Base-by-base conservation (phyloP, 2,329 filamentous ascomycete genomes). In the Bipolaris zeicola region DNA sequence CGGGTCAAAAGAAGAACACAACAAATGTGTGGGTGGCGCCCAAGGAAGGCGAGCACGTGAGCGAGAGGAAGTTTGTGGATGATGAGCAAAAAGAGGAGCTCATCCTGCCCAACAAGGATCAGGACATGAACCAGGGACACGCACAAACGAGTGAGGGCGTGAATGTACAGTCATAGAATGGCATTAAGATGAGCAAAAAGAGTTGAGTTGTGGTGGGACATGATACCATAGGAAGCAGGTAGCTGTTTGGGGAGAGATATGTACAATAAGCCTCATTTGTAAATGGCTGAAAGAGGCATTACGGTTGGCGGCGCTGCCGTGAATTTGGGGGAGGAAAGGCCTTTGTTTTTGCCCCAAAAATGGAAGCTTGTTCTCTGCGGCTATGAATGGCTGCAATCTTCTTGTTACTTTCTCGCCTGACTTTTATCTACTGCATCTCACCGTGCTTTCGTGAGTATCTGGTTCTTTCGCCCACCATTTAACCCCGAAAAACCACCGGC, bases 11-110 rank as follows among this genome's bases (percentile, higher is more conserved):
- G 80, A 87, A 91, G 66, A 66, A 60, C 49, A 92, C 90, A 48
- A 86, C 85, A 76, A 97, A 96, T 79, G 91, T 96, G 26, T 98
- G 94, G 94, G 92, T 88, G 16, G 85, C 91, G 3, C 85, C 66
- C 8, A 73, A 74, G 57, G 66, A 68, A 28, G 72, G 72, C 37
- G 70, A 72, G 18, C 91, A 96, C 74, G 87, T 96, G 47, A 96
- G 92, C 71, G 91, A 96, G 76, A 84, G 93, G 67, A 94, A 91
- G 72, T 97, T 96, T 78, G 87, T 94, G 48, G 87, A 91, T 55
- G 88, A 91, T 45, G 80, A 82, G 10, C 83, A 79, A 16, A 79
- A 81, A 26, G 88, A 91, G 72, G 91, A 96, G 77, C 79, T 91
- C 49, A 87, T 96, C 59, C 83, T 91, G 57, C 87, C 90, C 38